Percentiles rank a stretch among this genome's conserved stretches.
Conservation (phyloP, 208 protist genomes). For the Leptomonas seymouri region DNA sequence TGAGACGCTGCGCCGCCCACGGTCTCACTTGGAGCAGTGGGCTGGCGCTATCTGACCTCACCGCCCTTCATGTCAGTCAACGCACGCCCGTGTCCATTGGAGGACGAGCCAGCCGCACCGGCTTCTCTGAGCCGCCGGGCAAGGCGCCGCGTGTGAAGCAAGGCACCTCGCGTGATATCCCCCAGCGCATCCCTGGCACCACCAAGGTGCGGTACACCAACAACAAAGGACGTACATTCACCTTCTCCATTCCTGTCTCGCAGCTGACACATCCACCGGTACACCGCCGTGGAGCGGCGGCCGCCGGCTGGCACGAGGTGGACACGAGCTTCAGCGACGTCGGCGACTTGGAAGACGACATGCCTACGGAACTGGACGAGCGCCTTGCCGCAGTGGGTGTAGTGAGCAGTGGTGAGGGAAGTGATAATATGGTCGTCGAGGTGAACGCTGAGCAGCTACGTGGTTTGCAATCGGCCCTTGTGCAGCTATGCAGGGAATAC, state of each 20-base stretch:
- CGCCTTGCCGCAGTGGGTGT: slow-evolving; percentile 21
- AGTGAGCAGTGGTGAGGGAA: slow-evolving; percentile 9
- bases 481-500: slow-evolving; percentile 75
- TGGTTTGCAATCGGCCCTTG: slow-evolving; percentile 48
- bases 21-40: background rate
- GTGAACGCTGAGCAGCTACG: slow-evolving; percentile 30
- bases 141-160: slow-evolving; percentile 74
- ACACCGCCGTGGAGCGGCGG: slow-evolving; percentile 35
- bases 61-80: background rate
- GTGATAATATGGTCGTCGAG: slow-evolving; percentile 1
- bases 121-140: slow-evolving; percentile 40
- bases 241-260: slow-evolving; percentile 77
- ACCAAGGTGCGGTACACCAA: slow-evolving; percentile 90
- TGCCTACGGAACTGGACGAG: slow-evolving; percentile 81
- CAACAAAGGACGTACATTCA: slow-evolving; percentile 79
- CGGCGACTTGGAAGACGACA: slow-evolving; percentile 79
- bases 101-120: slow-evolving; percentile 29
- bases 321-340: slow-evolving; percentile 84
- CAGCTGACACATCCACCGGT: slow-evolving; percentile 80
- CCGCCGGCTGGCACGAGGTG: slow-evolving; percentile 63
- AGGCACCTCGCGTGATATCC: slow-evolving; percentile 28
- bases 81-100: slow-evolving; percentile 19
- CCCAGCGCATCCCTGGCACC: slow-evolving; percentile 73
- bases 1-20: background rate
- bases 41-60: background rate